Evolutionary conservation across 1,284 basidiomycete genomes (phyloP), one percentile per base, ranked within the genome.

Genomic region (Moesziomyces antarcticus): DNA sequence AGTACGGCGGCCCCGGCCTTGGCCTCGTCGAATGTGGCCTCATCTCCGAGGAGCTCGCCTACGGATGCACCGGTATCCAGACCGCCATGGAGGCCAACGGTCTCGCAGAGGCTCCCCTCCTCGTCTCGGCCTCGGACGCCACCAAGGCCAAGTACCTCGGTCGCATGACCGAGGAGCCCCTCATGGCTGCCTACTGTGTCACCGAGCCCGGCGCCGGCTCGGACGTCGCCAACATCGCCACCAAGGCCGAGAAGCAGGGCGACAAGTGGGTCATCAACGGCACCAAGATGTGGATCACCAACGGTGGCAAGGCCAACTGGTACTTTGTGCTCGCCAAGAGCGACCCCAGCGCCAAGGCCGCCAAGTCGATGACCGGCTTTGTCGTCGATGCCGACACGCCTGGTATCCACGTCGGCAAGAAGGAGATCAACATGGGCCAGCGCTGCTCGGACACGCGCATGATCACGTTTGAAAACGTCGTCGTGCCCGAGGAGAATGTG

Each of bases 401-500:
- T 0, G 88, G 88, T 6, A 86, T 88, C 58, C 72, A 76, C 59
- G 61, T 75, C 8, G 79, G 79, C 52, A 87, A 86, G 80, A 88
- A 88, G 83, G 86, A 88, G 75, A 86, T 88, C 75, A 88, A 88
- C 82, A 88, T 88, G 87, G 88, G 88, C 48, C 88, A 88, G 78
- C 84, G 87, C 9, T 87, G 87, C 70, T 87, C 87, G 1, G 88
- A 88, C 75, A 88, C 88, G 7, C 84, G 88, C 25, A 86, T 87
- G 85, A 86, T 88, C 62, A 87, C 86, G 3, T 88, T 88, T 68
- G 86, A 86, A 73, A 85, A 87, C 62, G 86, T 87, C n/a, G 84
- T 84, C 7, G 84, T 87, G 4, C 86, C 87, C 0, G 82, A 84
- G 51, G 86, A 87, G 77, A 88, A 88, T 71, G 77, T 88, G 8